Evolutionary conservation across 169 alveolate genomes (phyloP).

Genomic region (Cryptosporidium tyzzeri): DNA sequence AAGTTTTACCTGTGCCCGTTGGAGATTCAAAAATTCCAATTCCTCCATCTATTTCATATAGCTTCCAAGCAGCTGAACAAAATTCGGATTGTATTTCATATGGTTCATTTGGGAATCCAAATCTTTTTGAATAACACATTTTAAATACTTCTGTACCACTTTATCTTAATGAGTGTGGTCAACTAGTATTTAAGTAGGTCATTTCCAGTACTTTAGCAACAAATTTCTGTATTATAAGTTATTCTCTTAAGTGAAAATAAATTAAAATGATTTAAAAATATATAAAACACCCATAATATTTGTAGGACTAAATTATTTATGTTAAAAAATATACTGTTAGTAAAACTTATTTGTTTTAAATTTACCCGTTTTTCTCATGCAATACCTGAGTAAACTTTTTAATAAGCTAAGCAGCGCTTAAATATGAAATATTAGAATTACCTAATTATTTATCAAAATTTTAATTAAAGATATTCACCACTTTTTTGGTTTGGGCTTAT

Average conservation of each 20-base stretch:
- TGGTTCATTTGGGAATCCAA: slow-evolving; percentile 53
- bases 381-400: too few relatives aligned
- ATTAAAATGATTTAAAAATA: too few relatives aligned
- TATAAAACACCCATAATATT: background rate
- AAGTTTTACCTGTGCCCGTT: slow-evolving; percentile 90
- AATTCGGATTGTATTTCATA: slow-evolving; percentile 54
- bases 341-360: too few relatives aligned
- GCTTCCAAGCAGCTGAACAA: slow-evolving; percentile 35
- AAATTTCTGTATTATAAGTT: background rate
- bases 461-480: too few relatives aligned
- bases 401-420: too few relatives aligned
- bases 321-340: too few relatives aligned
- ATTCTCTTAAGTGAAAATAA: too few relatives aligned
- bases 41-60: slow-evolving; percentile 70
- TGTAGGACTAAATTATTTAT: too few relatives aligned
- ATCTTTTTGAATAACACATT: background rate
- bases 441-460: too few relatives aligned
- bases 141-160: background rate
- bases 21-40: slow-evolving; percentile 86
- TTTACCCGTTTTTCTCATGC: too few relatives aligned
- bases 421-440: too few relatives aligned
- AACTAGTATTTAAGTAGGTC: background rate
- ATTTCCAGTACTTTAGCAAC: background rate
- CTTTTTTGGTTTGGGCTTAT: too few relatives aligned
- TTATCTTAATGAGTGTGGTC: background rate